Evolutionary conservation across 164 flowering plant species (phyloP), one percentile per base, ranked within the genome.

Genomic region (Nymphaea thermarum): DNA sequence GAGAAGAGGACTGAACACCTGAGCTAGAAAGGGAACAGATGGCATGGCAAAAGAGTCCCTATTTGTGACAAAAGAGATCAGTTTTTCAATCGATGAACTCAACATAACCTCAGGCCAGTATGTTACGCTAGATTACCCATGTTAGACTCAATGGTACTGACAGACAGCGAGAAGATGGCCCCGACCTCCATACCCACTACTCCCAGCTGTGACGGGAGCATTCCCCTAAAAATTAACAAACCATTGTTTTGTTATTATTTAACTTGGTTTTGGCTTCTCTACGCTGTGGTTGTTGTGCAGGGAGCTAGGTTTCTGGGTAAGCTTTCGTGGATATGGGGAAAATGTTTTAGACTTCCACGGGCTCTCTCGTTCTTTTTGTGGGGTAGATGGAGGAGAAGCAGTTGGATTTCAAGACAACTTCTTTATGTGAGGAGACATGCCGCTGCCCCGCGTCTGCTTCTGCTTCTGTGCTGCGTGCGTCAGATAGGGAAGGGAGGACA

Each of bases 371-470:
- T 62, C 42, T 0, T 62, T 8, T 16, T 2, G 42, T 62, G 12
- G 11, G 17, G 3, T 59, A 76, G 72, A 82, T 81, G 87, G 87
- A 80, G 76, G 84, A 81, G 18, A 80, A 78, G 65, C 76, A 76
- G 60, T 66, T 93, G 72, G 82, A 90, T 75, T 83, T 87, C 66
- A 76, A 81, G 72, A 89, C 80, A 68, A 0, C 77, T 93, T 68
- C 77, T 93, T 43, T 87, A 96, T 0, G 90, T 86, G 43, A 84
- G 98, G 81, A 80, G 92, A 60, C 75, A 76, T 64, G 59, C 91
- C 65, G 73, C 90, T 7, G 51, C 76, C 7, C 59, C 0, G 43
- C 72, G 60, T 60, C 84, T 45, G 42, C 77, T 51, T 3, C 41
- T 47, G 5, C 67, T 70, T 62, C 57, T 51, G 15, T 51, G 14